Evolutionary conservation across 2,329 filamentous ascomycete species (phyloP).

Genomic region (Chalara sp.): DNA sequence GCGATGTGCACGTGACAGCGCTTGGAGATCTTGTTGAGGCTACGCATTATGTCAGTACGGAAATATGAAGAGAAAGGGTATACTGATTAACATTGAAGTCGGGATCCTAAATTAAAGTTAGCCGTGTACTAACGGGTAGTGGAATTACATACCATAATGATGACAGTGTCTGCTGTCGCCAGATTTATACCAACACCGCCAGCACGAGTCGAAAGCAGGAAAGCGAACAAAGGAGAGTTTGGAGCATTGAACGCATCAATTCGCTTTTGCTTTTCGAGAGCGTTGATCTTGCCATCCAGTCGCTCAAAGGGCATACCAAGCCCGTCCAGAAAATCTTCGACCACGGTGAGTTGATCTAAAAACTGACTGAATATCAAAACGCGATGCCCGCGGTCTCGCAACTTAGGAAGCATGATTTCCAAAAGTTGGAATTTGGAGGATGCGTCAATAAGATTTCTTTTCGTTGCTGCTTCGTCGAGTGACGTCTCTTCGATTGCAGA

Average conservation of each 20-base stretch:
- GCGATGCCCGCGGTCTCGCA: constrained; percentile 78
- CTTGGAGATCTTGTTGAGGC: constrained; percentile 95
- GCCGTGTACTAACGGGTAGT: neutral
- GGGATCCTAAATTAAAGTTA: constrained; percentile 20
- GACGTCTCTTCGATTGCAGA: constrained; percentile 79
- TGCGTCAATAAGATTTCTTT: constrained; percentile 83
- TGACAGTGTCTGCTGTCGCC: constrained; percentile 93
- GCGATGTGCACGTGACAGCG: constrained; percentile 85
- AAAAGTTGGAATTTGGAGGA: constrained; percentile 83
- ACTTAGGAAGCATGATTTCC: constrained; percentile 78
- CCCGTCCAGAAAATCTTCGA: constrained; percentile 84
- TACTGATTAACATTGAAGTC: constrained; percentile 22
- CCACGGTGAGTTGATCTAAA: constrained; percentile 75
- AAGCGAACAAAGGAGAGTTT: constrained; percentile 76
- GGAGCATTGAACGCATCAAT: constrained; percentile 93
- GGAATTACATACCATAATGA: constrained; percentile 86
- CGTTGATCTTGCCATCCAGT: constrained; percentile 76
- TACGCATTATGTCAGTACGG: neutral
- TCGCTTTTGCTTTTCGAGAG: constrained; percentile 83
- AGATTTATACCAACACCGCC: constrained; percentile 97
- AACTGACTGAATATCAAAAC: constrained; percentile 97
- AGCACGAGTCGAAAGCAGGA: constrained; percentile 86
- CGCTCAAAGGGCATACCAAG: constrained; percentile 69
- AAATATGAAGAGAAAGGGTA: neutral
- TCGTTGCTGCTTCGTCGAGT: constrained; percentile 51